Evolutionary conservation across 768 basidiomycete genomes (phyloP).

Genomic region (Sistotremastrum niveocremeum): DNA sequence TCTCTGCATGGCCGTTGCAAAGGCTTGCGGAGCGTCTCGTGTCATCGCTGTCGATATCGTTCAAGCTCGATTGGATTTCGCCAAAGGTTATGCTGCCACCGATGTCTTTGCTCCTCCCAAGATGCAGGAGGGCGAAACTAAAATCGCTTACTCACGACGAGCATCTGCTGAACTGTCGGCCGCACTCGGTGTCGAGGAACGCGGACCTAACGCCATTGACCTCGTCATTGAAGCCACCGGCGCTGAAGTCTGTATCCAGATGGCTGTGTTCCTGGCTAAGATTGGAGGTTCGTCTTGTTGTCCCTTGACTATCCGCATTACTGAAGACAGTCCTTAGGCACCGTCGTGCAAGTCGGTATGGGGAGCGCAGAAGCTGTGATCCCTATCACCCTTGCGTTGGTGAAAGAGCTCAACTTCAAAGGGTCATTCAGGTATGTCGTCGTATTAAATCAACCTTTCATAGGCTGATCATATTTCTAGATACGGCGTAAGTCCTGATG

Average conservation of each 20-base stretch:
- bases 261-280: slow-evolving; percentile 62
- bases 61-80: slow-evolving; percentile 68
- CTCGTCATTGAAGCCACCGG: slow-evolving; percentile 87
- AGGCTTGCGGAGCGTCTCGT: slow-evolving; percentile 75
- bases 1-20: slow-evolving; percentile 91
- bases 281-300: slow-evolving; percentile 62
- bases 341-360: slow-evolving; percentile 61
- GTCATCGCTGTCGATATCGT: slow-evolving; percentile 79
- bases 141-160: slow-evolving; percentile 56
- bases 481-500: slow-evolving; percentile 11
- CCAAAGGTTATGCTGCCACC: slow-evolving; percentile 72
- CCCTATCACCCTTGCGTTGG: slow-evolving; percentile 53
- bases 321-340: slow-evolving; percentile 12
- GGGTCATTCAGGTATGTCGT: slow-evolving; percentile 91
- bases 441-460: slow-evolving; percentile 11
- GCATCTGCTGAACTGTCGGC: slow-evolving; percentile 55
- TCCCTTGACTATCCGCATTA: slow-evolving; percentile 33
- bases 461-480: slow-evolving; percentile 1
- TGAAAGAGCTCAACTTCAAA: slow-evolving; percentile 70
- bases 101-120: slow-evolving; percentile 55
- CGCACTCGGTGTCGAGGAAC: slow-evolving; percentile 51
- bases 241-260: slow-evolving; percentile 86
- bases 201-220: slow-evolving; percentile 63
- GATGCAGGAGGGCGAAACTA: slow-evolving; percentile 48
- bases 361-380: slow-evolving; percentile 64